Conservation (phyloP, 2,329 filamentous ascomycete genomes). For the Phoma sp. region DNA sequence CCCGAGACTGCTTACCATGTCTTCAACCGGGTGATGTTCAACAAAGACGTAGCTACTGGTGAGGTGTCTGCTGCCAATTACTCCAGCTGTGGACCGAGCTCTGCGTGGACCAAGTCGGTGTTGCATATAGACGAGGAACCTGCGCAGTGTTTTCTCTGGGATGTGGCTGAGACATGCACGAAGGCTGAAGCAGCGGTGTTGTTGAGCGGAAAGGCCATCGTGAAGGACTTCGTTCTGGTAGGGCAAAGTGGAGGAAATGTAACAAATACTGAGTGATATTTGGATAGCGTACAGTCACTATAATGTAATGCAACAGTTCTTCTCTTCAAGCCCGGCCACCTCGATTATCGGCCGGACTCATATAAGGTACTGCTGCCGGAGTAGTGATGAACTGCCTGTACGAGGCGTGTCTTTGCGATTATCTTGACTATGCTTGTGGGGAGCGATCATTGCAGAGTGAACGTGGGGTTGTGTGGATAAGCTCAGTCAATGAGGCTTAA, state of each 20-base stretch:
- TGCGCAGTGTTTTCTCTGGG: constrained; percentile 22
- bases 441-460: not conserved
- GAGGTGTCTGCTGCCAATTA: constrained; percentile 8
- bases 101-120: constrained; percentile 14
- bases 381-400: too few species aligned
- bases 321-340: not conserved
- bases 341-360: too few species aligned
- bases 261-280: not conserved
- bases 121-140: constrained; percentile 9
- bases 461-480: not conserved
- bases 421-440: not conserved
- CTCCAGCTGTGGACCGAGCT: constrained; percentile 11
- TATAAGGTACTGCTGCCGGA: too few species aligned
- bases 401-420: too few species aligned
- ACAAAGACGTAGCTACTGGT: constrained; percentile 55
- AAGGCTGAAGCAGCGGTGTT: constrained; percentile 15
- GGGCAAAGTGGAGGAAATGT: not conserved
- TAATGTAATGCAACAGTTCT: not conserved
- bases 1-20: constrained; percentile 57
- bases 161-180: constrained; percentile 16
- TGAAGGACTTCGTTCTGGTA: constrained; percentile 21
- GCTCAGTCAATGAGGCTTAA: not conserved
- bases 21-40: constrained; percentile 55
- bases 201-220: constrained; percentile 14
- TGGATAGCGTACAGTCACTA: not conserved